phyloP scores from a whole-genome alignment of 805 yeast genomes.

The Hanseniaspora hatyaiensis region DNA sequence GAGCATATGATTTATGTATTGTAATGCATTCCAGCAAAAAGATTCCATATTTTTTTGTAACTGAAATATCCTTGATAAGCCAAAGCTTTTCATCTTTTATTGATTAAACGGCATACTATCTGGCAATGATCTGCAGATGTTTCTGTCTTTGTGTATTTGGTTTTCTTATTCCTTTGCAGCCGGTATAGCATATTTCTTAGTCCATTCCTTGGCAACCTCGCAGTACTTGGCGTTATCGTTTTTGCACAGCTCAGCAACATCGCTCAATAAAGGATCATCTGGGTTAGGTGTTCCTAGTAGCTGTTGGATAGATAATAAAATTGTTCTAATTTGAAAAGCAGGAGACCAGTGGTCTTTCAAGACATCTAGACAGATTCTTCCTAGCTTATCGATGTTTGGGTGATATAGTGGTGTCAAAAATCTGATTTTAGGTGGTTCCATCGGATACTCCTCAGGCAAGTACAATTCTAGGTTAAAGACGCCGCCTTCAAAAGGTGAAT shows the following conservation, averaged over 20 bases:
- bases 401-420: conserved; percentile 90
- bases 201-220: conserved; percentile 52
- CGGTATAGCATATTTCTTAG: conserved; percentile 29
- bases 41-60: too few relatives aligned
- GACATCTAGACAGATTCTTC: conserved; percentile 91
- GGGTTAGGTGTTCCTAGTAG: conserved; percentile 93
- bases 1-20: too few relatives aligned
- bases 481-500: conserved; percentile 86
- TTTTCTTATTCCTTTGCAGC: background rate
- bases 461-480: conserved; percentile 71
- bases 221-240: conserved; percentile 72
- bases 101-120: too few relatives aligned
- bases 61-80: too few relatives aligned
- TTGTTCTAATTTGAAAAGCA: conserved; percentile 88
- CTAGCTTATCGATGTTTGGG: conserved; percentile 90
- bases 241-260: conserved; percentile 95
- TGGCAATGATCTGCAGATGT: too few relatives aligned
- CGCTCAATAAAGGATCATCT: conserved; percentile 95
- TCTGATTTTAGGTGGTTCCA: conserved; percentile 95
- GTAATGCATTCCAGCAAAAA: too few relatives aligned
- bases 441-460: conserved; percentile 93
- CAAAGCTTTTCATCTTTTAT: too few relatives aligned
- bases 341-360: conserved; percentile 95
- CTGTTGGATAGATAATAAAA: conserved; percentile 83
- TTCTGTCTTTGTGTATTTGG: too few relatives aligned